A percentile compares a stretch with the other conserved stretches of the same genome.
Evolutionary conservation across 768 basidiomycete genomes (phyloP).

Genomic region (Kwoniella pini): DNA sequence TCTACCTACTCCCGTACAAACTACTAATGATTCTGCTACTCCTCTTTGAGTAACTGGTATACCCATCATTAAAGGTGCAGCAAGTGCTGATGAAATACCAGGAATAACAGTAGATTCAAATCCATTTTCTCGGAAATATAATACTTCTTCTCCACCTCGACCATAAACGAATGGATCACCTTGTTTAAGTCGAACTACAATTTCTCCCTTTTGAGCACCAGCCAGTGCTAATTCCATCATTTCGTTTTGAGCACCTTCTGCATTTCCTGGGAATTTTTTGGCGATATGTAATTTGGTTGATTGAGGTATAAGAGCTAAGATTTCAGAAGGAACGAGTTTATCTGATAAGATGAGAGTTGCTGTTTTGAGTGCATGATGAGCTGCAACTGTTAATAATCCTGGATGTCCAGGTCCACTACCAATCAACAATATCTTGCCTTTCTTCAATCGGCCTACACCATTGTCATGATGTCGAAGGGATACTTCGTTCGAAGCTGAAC

Average conservation of each 20-base stretch:
- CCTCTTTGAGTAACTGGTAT: slow-evolving; percentile 96
- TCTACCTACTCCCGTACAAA: slow-evolving; percentile 92
- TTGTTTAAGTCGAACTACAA: slow-evolving; percentile 92
- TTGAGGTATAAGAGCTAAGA: slow-evolving; percentile 79
- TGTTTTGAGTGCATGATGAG: slow-evolving; percentile 73
- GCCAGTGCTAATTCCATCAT: slow-evolving; percentile 90
- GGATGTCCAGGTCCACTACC: slow-evolving; percentile 97
- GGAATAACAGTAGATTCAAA: slow-evolving; percentile 83
- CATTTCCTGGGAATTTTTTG: slow-evolving; percentile 95
- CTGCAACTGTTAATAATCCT: slow-evolving; percentile 82
- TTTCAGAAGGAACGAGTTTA: slow-evolving; percentile 88
- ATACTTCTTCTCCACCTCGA: slow-evolving; percentile 88
- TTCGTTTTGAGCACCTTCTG: slow-evolving; percentile 89
- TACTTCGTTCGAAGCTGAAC: not conserved
- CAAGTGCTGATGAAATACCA: slow-evolving; percentile 84
- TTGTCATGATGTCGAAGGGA: slow-evolving; percentile 37
- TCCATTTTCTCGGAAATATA: slow-evolving; percentile 84
- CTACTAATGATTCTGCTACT: slow-evolving; percentile 80
- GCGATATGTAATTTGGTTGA: slow-evolving; percentile 75
- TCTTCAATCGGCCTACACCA: slow-evolving; percentile 40
- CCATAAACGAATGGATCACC: slow-evolving; percentile 96
- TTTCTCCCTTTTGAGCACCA: slow-evolving; percentile 74
- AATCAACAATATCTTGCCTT: slow-evolving; percentile 80
- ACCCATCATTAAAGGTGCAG: slow-evolving; percentile 82
- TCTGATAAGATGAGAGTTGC: slow-evolving; percentile 91